Evolutionary conservation across 1,139 yeast species (phyloP), one percentile per base, ranked within the genome.

Genomic region (Debaryomyces subglobosus): DNA sequence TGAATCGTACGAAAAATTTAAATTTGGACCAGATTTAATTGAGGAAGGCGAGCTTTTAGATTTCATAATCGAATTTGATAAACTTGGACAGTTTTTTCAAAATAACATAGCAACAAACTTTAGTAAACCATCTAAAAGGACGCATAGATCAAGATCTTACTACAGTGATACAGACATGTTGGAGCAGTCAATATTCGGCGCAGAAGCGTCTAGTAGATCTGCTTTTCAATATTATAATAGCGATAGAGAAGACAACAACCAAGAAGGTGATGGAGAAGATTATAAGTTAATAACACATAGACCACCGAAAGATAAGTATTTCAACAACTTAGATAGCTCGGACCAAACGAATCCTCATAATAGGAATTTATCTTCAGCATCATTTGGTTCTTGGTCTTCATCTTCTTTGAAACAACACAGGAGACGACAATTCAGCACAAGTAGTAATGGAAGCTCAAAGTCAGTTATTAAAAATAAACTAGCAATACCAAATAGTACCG

Each of bases 1-100:
- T 9, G 70, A 68, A 1, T 64, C 81, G n/a, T 91, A 90, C 65
- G 97, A 91, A 55, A 72, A 72, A 44, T 75, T 86, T 33, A 72
- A 91, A 52, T 92, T 84, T 63, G 81, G 95, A 1, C 87, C 87
- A 1, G 66, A 75, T 21, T 75, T 84, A 16, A 81, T 90, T 12
- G 66, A 77, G 0, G 85, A 86, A 53, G 70, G 66, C 1, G 86
- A 86, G 43, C 82, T 91, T 58, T 68, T 83, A 34, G 74, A 71
- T 37, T 85, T 89, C 57, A 80, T 91, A 77, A 47, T 67, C 24
- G 62, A 62, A 40, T 64, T 68, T 52, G 67, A 65, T 32, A 60
- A 59, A 46, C 54, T 67, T 25, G 43, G 47, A 3, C 49, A 39
- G 27, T 23, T 47, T 13, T 32, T 60, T 20, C 46, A 53, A 16